Evolutionary conservation across 2,329 filamentous ascomycete species (phyloP).

Genomic region (Aspergillus sp.): DNA sequence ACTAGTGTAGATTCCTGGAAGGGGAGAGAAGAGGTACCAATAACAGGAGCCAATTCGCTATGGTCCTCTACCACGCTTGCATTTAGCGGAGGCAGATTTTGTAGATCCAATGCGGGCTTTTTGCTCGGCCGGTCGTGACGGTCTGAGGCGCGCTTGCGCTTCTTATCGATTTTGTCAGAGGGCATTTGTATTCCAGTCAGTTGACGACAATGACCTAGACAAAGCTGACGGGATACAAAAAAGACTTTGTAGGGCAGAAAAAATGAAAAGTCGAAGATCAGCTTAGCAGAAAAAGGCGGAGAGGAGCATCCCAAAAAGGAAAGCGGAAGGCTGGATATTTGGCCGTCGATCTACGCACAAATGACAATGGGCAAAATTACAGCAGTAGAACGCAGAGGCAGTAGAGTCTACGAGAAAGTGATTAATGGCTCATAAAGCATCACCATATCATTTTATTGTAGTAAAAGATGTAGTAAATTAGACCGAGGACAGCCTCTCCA

Average conservation of each 20-base stretch:
- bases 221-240: too few species aligned
- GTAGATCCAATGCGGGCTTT: constrained; percentile 36
- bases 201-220: not conserved
- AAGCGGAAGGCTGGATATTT: not conserved
- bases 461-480: constrained; percentile 16
- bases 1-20: too few species aligned
- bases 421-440: constrained; percentile 3
- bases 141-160: constrained; percentile 44
- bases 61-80: constrained; percentile 42
- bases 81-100: constrained; percentile 32
- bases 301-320: not conserved
- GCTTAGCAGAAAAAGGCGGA: constrained; percentile 3
- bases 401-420: constrained; percentile 5
- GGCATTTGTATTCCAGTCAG: constrained; percentile 20
- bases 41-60: constrained; percentile 41
- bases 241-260: not conserved
- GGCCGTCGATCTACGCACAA: not conserved
- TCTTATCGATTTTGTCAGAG: constrained; percentile 36
- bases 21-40: constrained; percentile 32
- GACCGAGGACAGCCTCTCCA: constrained; percentile 25
- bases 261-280: not conserved
- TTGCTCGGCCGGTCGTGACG: constrained; percentile 40
- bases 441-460: constrained; percentile 11
- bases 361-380: not conserved
- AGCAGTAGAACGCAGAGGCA: not conserved